These are phyloP conservation scores for Russula lepida DNA, from an alignment of 768 basidiomycete genomes.

Conservation along the genomic window DNA sequence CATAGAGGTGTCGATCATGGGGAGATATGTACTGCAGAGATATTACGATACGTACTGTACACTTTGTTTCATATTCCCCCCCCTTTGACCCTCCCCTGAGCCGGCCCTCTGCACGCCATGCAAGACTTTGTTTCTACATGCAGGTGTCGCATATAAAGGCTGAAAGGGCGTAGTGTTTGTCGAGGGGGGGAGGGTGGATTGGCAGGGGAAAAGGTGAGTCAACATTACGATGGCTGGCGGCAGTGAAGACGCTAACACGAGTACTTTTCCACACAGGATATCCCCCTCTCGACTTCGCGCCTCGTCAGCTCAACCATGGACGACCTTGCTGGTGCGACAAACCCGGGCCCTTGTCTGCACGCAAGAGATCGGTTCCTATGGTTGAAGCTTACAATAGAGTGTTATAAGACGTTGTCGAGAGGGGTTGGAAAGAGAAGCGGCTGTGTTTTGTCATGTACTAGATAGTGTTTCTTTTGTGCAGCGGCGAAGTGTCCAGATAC, in stretches of 20 bases:
- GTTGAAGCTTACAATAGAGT: background rate
- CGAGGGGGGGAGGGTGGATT: background rate
- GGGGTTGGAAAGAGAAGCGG: background rate
- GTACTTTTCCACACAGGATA: background rate
- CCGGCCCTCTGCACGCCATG: background rate
- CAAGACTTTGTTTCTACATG: background rate
- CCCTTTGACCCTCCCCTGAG: background rate
- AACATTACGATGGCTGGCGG: no score
- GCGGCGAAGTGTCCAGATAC: constrained; percentile 10
- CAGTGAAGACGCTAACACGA: background rate
- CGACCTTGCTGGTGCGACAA: background rate
- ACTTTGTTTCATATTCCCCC: background rate
- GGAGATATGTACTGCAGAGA: background rate
- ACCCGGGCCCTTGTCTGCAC: background rate
- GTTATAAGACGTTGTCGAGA: background rate
- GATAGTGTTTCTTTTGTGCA: background rate
- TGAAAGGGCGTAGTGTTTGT: background rate
- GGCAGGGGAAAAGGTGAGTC: no score
- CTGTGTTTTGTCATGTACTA: background rate
- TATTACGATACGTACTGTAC: background rate
- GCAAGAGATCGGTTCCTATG: background rate
- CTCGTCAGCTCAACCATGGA: background rate
- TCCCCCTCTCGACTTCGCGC: background rate
- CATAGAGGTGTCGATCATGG: background rate
- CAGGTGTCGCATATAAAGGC: background rate